These are phyloP conservation scores for Metschnikowia koreensis DNA, from an alignment of 805 yeast species.

Conservation along the genomic window DNA sequence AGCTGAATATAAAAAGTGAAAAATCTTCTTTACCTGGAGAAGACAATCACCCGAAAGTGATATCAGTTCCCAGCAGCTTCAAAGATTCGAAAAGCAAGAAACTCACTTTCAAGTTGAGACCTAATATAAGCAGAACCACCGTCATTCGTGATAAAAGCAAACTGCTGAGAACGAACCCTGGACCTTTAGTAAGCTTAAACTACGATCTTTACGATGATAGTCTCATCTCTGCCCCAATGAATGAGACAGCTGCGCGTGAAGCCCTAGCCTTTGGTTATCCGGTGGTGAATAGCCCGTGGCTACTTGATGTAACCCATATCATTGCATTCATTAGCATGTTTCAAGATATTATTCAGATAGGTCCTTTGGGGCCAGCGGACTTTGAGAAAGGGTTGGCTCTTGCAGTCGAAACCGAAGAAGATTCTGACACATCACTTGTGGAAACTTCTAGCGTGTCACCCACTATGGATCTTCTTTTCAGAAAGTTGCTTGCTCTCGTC, in stretches of 20 bases:
- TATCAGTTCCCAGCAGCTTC: neutral
- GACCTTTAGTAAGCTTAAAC: constrained; percentile 36
- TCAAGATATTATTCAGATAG: constrained; percentile 22
- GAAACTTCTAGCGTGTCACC: constrained; percentile 20
- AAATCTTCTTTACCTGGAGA: neutral
- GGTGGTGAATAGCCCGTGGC: constrained; percentile 25
- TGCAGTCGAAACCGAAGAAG: constrained; percentile 4
- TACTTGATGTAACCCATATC: constrained; percentile 30
- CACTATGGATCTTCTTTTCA: constrained; percentile 34
- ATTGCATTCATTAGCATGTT: constrained; percentile 34
- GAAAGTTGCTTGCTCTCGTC: constrained; percentile 31
- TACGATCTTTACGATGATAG: constrained; percentile 41
- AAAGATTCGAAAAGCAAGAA: neutral
- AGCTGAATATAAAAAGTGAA: neutral
- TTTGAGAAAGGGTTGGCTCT: constrained; percentile 37
- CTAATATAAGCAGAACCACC: constrained; percentile 27
- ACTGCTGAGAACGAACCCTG: constrained; percentile 36
- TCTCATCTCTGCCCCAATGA: constrained; percentile 19
- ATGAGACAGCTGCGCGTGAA: constrained; percentile 22
- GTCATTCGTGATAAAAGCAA: constrained; percentile 28
- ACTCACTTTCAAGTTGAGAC: constrained; percentile 3
- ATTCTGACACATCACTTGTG: neutral
- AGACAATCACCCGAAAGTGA: neutral
- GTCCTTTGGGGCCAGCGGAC: constrained; percentile 35
- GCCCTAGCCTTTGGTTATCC: constrained; percentile 35